Base-by-base conservation (phyloP, 306 rosid species). In the Rosa rugosa region DNA sequence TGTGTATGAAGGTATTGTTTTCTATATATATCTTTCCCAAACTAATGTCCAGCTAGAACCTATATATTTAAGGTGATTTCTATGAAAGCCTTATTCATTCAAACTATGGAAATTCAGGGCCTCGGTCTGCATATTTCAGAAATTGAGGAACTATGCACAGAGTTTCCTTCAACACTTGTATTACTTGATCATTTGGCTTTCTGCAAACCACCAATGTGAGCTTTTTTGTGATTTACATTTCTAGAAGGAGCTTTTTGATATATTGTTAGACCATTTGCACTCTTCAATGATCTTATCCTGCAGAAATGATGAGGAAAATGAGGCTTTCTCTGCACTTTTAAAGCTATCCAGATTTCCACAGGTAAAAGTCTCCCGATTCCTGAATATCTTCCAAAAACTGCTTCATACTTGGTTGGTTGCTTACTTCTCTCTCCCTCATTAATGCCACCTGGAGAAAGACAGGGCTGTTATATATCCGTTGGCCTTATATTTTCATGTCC, bases 201-300 rank as follows among this genome's bases (percentile, higher is more conserved):
- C 83, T 90, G 97, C 87, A 92, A 94, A 87, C 92, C 97, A 62
- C 97, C 93, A 76, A 46, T 40, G 98, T 94, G 80, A 89, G 93
- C 65, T 50, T 11, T 82, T 67, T 47, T 40, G 2, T 44, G 25
- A 34, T 62, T 57, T 72, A 23, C 53, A 41, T 5, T 50, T 14
- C 77, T 68, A 50, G 11, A 36, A 80, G 46, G 67, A 75, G 34
- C 53, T 5, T 65, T 71, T 27, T 22, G 59, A 65, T 40, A 50
- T 66, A 69, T 75, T 3, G 3, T 16, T 46, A 56, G 57, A 47
- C 50, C 14, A 18, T 72, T 25, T 77, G 7, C 40, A 27, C 38
- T 54, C 20, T 27, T 66, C 38, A 78, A 59, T 65, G 56, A 56
- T 80, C 46, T 73, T 60, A 14, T 80, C 49, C 74, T 90, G 80